Evolutionary conservation across 345 rosid species (phyloP).

Genomic region (Anacardium occidentale): DNA sequence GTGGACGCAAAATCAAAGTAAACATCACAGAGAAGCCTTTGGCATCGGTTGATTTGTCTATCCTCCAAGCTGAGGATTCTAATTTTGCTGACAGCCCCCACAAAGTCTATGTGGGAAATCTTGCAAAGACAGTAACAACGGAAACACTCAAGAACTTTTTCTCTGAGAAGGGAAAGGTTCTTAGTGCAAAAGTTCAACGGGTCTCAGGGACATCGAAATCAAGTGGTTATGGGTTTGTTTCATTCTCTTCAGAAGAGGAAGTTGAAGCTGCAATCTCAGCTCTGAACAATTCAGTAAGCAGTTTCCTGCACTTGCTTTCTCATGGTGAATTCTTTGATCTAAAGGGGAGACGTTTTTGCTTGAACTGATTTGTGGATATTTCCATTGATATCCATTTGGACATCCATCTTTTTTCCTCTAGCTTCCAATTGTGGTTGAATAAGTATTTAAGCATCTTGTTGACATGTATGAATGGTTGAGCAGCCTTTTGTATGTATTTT

Average conservation of each 20-base stretch:
- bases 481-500: not conserved
- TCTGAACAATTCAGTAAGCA: conserved; percentile 73
- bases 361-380: not conserved
- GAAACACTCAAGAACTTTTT: conserved; percentile 59
- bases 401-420: not conserved
- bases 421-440: not conserved
- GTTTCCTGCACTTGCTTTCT: conserved; percentile 6
- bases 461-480: not conserved
- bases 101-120: conserved; percentile 87
- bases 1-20: conserved; percentile 80
- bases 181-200: conserved; percentile 79
- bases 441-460: not conserved
- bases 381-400: not conserved
- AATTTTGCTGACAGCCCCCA: conserved; percentile 64
- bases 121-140: conserved; percentile 73
- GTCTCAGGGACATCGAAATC: conserved; percentile 88
- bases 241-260: conserved; percentile 80
- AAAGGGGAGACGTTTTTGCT: not conserved
- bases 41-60: conserved; percentile 40
- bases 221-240: conserved; percentile 74
- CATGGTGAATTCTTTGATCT: not conserved
- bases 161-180: conserved; percentile 71
- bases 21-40: conserved; percentile 83
- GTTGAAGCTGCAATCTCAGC: conserved; percentile 70
- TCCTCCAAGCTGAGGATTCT: conserved; percentile 64